Percentiles rank a stretch among this genome's conserved stretches.
Conservation (phyloP, 106 monocot genomes). For the Allium fistulosum region DNA sequence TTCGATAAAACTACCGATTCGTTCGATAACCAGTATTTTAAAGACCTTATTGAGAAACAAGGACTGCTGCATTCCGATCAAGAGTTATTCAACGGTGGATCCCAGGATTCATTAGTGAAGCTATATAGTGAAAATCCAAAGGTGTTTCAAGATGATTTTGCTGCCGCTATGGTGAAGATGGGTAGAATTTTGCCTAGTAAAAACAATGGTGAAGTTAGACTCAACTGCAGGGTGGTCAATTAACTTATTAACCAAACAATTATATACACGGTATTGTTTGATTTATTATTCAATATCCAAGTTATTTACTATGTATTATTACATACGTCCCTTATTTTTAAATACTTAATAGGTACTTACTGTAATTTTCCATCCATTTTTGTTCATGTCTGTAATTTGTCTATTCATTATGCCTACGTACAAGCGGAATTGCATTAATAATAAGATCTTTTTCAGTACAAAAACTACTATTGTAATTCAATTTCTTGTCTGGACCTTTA, state of each 20-base stretch:
- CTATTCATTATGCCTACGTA: no score
- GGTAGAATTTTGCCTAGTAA: slow-evolving; percentile 1
- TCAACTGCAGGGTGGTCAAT: slow-evolving; percentile 10
- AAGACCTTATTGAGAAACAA: slow-evolving; percentile 2
- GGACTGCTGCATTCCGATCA: slow-evolving; percentile 14
- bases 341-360: no score
- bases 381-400: no score
- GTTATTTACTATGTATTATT: no score
- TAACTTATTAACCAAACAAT: not conserved
- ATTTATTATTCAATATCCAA: no score
- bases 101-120: slow-evolving; percentile 12
- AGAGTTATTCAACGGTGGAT: slow-evolving; percentile 11
- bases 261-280: no score
- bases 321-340: no score
- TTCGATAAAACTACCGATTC: slow-evolving; percentile 2
- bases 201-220: slow-evolving; percentile 3
- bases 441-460: no score
- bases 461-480: no score
- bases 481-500: no score
- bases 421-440: no score
- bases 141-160: not conserved
- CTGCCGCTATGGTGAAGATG: slow-evolving; percentile 11
- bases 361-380: no score
- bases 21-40: slow-evolving; percentile 18
- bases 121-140: not conserved